These are phyloP conservation scores for Lentinula sp. DNA, from an alignment of 768 basidiomycete genomes.

Conservation along the genomic window DNA sequence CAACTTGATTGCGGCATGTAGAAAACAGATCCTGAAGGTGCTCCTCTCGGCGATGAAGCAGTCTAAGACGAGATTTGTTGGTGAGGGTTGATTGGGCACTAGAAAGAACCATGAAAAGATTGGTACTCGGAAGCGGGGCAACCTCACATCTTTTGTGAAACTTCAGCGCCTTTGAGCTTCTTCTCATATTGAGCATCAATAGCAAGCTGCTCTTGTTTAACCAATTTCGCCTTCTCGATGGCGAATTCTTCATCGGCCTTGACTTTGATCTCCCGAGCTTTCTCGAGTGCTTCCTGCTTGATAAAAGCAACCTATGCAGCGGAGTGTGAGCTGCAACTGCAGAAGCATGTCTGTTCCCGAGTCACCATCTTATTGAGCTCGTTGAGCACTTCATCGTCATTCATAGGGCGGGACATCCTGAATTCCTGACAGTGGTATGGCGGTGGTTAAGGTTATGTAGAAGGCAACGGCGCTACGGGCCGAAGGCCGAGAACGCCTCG, in stretches of 20 bases:
- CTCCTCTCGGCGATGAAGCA: conserved; percentile 89
- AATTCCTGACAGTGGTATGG: too few species aligned
- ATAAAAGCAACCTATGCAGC: conserved; percentile 84
- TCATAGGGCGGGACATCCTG: conserved; percentile 75
- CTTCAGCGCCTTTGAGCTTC: conserved; percentile 90
- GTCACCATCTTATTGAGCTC: conserved; percentile 99
- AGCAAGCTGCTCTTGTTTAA: conserved; percentile 91
- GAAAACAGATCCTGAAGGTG: conserved; percentile 86
- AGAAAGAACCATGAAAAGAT: conserved; percentile 2
- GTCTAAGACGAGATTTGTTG: conserved; percentile 89
- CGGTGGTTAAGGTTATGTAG: neutral
- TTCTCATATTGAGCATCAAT: conserved; percentile 95
- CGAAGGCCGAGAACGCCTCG: neutral
- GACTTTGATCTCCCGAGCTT: conserved; percentile 92
- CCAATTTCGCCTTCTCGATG: conserved; percentile 98
- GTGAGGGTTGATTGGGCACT: conserved; percentile 95
- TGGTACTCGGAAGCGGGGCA: neutral
- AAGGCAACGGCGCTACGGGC: neutral
- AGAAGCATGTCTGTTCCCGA: neutral
- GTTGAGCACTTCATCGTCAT: conserved; percentile 90
- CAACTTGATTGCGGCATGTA: conserved; percentile 57
- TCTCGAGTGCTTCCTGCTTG: conserved; percentile 97
- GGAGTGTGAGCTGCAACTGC: neutral
- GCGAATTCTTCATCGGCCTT: conserved; percentile 99
- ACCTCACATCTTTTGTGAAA: conserved; percentile 91